Evolutionary conservation across 2,329 filamentous ascomycete species (phyloP).

Genomic region (Emergomyces orientalis): DNA sequence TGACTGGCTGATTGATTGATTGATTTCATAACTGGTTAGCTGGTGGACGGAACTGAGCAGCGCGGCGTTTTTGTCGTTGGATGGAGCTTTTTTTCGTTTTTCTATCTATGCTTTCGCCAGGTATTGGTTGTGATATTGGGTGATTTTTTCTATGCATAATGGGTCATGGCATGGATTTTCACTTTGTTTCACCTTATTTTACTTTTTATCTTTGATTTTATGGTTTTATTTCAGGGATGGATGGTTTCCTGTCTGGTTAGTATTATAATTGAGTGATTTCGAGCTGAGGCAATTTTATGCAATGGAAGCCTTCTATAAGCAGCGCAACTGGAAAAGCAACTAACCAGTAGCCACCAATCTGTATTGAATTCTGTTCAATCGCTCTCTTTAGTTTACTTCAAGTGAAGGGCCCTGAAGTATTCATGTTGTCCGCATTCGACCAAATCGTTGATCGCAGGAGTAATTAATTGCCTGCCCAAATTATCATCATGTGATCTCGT

Average conservation of each 20-base stretch:
- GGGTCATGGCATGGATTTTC: neutral
- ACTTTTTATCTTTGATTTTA: neutral
- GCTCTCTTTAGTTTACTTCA: neutral
- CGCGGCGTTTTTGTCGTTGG: neutral
- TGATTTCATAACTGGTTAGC: neutral
- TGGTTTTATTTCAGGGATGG: neutral
- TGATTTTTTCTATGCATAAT: neutral
- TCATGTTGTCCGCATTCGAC: neutral
- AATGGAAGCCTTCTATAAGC: too few relatives aligned
- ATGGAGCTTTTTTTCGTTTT: neutral
- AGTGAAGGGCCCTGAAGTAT: neutral
- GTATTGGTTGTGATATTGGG: neutral
- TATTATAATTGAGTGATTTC: neutral
- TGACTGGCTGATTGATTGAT: neutral
- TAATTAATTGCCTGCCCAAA: neutral
- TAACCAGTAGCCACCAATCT: neutral
- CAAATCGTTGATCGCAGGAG: too few relatives aligned
- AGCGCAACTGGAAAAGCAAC: too few relatives aligned
- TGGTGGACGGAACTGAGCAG: neutral
- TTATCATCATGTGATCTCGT: neutral
- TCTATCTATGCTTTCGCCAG: neutral
- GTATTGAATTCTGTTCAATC: neutral
- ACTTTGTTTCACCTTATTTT: neutral
- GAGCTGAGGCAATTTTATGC: too few relatives aligned
- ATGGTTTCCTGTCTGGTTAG: neutral